A percentile compares a stretch with the other conserved stretches of the same genome.
These are phyloP conservation scores for Phlebiopsis gigantea DNA, from an alignment of 768 basidiomycete genomes.

Conservation along the genomic window DNA sequence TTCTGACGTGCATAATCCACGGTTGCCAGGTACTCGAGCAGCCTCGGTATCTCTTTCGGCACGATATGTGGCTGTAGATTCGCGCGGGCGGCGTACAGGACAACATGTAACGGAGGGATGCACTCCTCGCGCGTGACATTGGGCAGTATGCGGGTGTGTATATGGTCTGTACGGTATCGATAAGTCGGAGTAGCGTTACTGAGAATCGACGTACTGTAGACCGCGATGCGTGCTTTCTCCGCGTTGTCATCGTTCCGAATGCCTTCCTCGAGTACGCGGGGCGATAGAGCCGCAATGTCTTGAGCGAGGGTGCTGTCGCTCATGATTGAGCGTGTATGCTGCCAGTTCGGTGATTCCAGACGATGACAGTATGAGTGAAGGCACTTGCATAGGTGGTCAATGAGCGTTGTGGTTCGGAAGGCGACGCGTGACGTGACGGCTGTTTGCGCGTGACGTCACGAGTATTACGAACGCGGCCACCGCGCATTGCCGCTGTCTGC, in stretches of 20 bases:
- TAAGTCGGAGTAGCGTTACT: background rate
- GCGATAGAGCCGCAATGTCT: background rate
- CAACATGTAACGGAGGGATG: constrained; percentile 5
- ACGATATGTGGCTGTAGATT: background rate
- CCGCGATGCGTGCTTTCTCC: background rate
- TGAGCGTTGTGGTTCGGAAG: no score
- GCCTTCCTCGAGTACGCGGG: background rate
- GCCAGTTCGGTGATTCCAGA: no score
- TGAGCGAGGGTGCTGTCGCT: background rate
- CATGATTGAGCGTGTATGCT: no score
- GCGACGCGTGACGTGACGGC: background rate
- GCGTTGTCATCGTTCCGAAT: background rate
- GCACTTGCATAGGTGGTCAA: no score
- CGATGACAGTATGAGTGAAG: no score
- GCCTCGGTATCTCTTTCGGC: background rate
- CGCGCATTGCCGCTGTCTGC: no score
- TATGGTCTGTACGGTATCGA: background rate
- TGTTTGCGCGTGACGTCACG: no score
- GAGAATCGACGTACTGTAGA: background rate
- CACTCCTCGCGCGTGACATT: background rate
- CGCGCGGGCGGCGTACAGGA: constrained; percentile 1
- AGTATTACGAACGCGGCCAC: background rate
- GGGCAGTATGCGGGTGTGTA: background rate
- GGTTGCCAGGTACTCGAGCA: background rate
- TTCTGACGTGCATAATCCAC: background rate